Base-by-base conservation (phyloP, 2,329 filamentous ascomycete genomes). In the Cytospora piceicola region DNA sequence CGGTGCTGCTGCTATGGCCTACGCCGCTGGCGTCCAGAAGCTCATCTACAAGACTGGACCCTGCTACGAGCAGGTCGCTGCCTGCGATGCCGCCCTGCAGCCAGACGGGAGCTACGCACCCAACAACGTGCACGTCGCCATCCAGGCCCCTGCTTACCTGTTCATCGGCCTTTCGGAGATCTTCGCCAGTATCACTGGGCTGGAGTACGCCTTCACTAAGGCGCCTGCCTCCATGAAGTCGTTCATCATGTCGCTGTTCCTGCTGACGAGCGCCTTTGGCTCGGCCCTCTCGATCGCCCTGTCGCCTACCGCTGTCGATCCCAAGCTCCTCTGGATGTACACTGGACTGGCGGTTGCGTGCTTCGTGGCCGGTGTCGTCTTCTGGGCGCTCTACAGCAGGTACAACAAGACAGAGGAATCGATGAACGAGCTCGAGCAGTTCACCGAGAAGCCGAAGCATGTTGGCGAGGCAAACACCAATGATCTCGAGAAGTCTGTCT, bases 191-290 rank as follows among this genome's bases (percentile, higher is more conserved):
- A 63, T 69, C 34, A 67, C 65, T 0, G 66, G 61, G 1, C 51
- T 67, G 32, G 67, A 69, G 36, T 67, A 65, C 8, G 67, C 67
- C 27, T 69, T 65, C 55, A 69, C 67, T 15, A 69, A 67, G 59
- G 65, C 67, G 11, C 67, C 67, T 4, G 61, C 65, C 6, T 62
- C 29, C 42, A 69, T 69, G 67, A 69, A 69, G 65, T 64, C 65
- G 3, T 65, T 64, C 55, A 65, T 69, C 62, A 67, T 67, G 67
- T 67, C 67, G 17, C 61, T 69, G 27, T 60, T 67, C 67, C 65
- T 69, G 12, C 58, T 69, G 24, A 69, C 65, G 22, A 65, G 2
- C 39, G 65, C 67, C n/a, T 62, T 69, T 34, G 64, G 66, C 29
- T 62, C 66, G 7, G 66, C 66, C 20, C 59, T 68, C 27, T 62